Evolutionary conservation across 1,139 yeast genomes (phyloP), one percentile per base, ranked within the genome.

Genomic region (Protomyces lactucae-debilis): DNA sequence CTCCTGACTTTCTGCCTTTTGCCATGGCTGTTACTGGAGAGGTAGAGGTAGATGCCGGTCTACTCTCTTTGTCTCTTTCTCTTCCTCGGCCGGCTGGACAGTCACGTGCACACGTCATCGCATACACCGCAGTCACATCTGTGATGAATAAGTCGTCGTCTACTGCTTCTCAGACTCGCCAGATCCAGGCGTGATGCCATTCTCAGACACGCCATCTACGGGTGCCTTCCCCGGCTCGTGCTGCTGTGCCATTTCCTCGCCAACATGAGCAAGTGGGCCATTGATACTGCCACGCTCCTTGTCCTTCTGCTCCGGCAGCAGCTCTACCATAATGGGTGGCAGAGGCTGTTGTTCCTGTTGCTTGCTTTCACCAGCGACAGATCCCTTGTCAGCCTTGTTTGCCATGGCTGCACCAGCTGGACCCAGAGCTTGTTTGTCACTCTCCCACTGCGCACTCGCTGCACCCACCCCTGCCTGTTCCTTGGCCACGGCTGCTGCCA

Each of bases 401-500:
- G 43, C 43, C 43, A 14, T 16, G n/a, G 43, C 43, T 9, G 43
- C 18, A 5, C 16, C 18, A 5, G 48, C 12, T n/a, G 12, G 48
- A 3, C 21, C 23, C 10, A 59, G 37, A n/a, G 59, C 55, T 9
- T 32, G 52, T 46, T 52, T 55, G 53, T 61, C 65, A n/a, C 55
- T 37, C 14, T 53, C 37, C 65, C 65, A 61, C 37, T 60, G 64
- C 9, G 45, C 39, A 21, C 40, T 28, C 16, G 60, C 60, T 3
- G 53, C 65, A 1, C 60, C 60, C 16, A 25, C 65, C 25, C 60
- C 65, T 21, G 23, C 57, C 16, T 80, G 79, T 67, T 78, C 73
- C 69, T 81, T 83, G n/a, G 57, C 67, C 18, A 56, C 57, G 57
- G 66, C 66, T 18, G 46, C 52, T 35, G 63, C 70, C 52, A 66